phyloP scores from a whole-genome alignment of 495 filamentous ascomycete genomes.

The Annulohypoxylon maeteangense region DNA sequence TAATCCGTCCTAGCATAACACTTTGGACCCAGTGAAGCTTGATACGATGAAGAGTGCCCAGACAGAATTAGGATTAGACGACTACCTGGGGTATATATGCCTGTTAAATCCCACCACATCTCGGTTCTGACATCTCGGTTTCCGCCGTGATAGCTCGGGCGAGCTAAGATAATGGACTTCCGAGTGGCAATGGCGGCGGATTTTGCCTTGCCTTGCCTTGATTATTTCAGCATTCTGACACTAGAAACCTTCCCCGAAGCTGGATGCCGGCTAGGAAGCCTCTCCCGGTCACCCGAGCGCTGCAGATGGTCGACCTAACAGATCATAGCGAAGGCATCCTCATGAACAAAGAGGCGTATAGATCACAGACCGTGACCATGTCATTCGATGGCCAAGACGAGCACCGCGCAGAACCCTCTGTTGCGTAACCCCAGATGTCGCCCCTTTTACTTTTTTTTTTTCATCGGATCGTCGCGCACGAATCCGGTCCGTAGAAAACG shows the following conservation, averaged over 20 bases:
- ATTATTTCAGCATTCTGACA: not conserved
- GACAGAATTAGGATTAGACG: conserved; percentile 23
- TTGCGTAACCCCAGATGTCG: conserved; percentile 3
- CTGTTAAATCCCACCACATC: conserved; percentile 16
- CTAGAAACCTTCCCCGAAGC: not conserved
- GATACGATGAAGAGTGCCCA: not conserved
- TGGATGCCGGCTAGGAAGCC: not conserved
- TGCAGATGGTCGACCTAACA: not conserved
- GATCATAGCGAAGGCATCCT: not conserved
- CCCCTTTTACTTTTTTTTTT: not conserved
- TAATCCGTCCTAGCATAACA: not conserved
- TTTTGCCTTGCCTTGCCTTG: not conserved
- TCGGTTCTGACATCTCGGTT: conserved; percentile 27
- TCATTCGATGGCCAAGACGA: not conserved
- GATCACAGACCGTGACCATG: not conserved
- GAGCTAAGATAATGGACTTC: conserved; percentile 2
- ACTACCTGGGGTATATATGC: conserved; percentile 28
- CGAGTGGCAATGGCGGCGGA: not conserved
- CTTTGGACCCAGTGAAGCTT: not conserved
- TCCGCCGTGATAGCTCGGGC: conserved; percentile 25
- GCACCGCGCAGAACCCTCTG: not conserved
- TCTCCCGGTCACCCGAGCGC: not conserved
- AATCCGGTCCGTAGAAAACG: not conserved
- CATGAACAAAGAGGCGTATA: not conserved
- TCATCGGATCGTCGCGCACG: not conserved